phyloP scores from a whole-genome alignment of 768 basidiomycete genomes.

The Serendipita sp. region DNA sequence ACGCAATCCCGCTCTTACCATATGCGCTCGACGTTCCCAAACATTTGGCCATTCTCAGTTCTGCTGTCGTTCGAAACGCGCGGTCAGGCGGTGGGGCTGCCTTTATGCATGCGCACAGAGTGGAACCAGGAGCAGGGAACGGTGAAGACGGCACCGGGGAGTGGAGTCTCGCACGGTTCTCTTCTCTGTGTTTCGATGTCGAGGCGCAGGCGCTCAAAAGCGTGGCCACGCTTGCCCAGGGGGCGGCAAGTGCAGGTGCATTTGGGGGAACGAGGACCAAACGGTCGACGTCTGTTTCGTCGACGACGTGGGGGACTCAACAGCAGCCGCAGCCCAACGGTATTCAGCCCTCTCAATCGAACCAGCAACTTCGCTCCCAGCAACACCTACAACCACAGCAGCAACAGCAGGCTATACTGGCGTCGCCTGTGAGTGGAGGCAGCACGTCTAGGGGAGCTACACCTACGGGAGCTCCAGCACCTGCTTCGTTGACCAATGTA shows the following conservation, averaged over 20 bases:
- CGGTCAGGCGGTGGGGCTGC: constrained; percentile 16
- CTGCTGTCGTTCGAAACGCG: constrained; percentile 52
- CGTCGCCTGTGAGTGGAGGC: not conserved
- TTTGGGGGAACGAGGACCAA: not conserved
- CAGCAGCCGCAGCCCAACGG: not conserved
- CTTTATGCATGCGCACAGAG: not conserved
- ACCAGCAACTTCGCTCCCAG: not conserved
- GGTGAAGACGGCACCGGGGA: not conserved
- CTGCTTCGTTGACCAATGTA: not conserved
- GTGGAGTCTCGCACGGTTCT: not conserved
- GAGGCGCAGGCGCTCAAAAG: constrained; percentile 53
- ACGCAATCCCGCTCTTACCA: constrained; percentile 58
- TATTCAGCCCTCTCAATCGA: not conserved
- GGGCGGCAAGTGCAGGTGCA: constrained; percentile 1
- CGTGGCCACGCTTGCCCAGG: constrained; percentile 22
- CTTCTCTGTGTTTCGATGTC: constrained; percentile 43
- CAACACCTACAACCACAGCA: not conserved
- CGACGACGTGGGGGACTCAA: not conserved
- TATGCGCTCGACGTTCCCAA: constrained; percentile 63
- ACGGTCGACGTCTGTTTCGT: not conserved
- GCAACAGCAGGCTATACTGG: not conserved
- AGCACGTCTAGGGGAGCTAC: not conserved
- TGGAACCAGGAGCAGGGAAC: not conserved
- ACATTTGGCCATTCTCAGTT: constrained; percentile 60
- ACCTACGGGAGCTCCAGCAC: not conserved